A percentile compares a stretch with the other conserved stretches of the same genome.
phyloP scores from a whole-genome alignment of 148 eudicot species.

The Rhododendron vialii region DNA sequence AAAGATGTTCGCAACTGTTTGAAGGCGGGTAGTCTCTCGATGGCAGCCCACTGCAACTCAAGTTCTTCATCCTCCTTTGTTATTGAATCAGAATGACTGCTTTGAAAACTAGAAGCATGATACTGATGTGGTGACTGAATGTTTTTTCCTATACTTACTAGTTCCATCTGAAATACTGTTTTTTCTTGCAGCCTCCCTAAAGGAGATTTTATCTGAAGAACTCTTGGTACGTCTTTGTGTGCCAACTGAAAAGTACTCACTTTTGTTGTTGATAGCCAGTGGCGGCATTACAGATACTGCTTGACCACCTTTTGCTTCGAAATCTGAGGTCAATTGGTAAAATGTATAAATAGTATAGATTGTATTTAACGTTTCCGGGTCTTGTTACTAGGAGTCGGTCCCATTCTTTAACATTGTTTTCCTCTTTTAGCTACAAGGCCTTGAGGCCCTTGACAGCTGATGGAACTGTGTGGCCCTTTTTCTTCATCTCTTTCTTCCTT shows the following conservation, averaged over 20 bases:
- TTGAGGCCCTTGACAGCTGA: too few relatives aligned
- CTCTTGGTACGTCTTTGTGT: neutral
- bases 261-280: neutral
- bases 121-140: constrained; percentile 13
- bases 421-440: too few relatives aligned
- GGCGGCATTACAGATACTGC: too few relatives aligned
- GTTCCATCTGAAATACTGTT: constrained; percentile 11
- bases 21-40: constrained; percentile 24
- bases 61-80: constrained; percentile 11
- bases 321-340: too few relatives aligned
- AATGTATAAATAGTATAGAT: too few relatives aligned
- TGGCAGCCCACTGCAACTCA: constrained; percentile 23
- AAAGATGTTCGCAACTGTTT: constrained; percentile 18
- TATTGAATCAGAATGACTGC: constrained; percentile 13
- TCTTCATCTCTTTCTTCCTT: too few relatives aligned
- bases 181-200: neutral
- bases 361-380: too few relatives aligned
- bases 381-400: too few relatives aligned
- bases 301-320: too few relatives aligned
- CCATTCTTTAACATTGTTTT: too few relatives aligned
- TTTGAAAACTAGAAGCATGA: constrained; percentile 8
- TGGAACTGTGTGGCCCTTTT: too few relatives aligned
- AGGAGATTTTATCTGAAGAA: neutral
- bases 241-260: neutral
- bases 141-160: constrained; percentile 4